phyloP scores from a whole-genome alignment of 1,284 basidiomycete genomes.

The Ustilago sp. region DNA sequence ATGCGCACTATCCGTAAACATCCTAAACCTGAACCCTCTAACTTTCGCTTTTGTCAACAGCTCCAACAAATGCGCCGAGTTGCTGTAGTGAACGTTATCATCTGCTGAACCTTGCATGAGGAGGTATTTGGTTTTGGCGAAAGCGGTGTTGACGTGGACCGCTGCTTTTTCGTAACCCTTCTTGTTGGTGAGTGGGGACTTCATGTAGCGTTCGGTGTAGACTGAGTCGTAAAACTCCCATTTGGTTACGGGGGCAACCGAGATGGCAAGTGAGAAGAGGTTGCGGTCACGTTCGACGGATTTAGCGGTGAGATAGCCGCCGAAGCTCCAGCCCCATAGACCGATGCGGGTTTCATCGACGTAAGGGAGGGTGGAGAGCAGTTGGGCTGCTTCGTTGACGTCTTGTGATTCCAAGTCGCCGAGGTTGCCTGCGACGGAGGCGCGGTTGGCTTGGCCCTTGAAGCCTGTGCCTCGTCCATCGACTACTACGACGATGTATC shows the following conservation, averaged over 20 bases:
- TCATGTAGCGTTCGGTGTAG: slow-evolving; percentile 98
- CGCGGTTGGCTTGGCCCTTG: slow-evolving; percentile 84
- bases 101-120: slow-evolving; percentile 81
- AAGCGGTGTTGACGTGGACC: slow-evolving; percentile 85
- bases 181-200: slow-evolving; percentile 80
- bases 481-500: slow-evolving; percentile 87
- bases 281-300: slow-evolving; percentile 76
- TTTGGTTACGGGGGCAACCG: slow-evolving; percentile 76
- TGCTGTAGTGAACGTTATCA: slow-evolving; percentile 78
- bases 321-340: slow-evolving; percentile 72
- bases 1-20: slow-evolving; percentile 95
- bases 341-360: slow-evolving; percentile 86
- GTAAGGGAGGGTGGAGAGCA: slow-evolving; percentile 74
- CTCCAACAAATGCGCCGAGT: slow-evolving; percentile 89
- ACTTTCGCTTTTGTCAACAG: slow-evolving; percentile 85
- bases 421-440: slow-evolving; percentile 84
- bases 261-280: slow-evolving; percentile 87
- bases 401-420: slow-evolving; percentile 88
- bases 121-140: slow-evolving; percentile 81
- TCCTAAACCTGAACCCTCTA: slow-evolving; percentile 85
- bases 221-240: slow-evolving; percentile 77
- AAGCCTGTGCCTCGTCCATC: slow-evolving; percentile 95
- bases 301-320: slow-evolving; percentile 61
- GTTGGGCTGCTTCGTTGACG: slow-evolving; percentile 82
- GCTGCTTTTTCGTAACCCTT: slow-evolving; percentile 86